Evolutionary conservation across 208 protist species (phyloP), one percentile per base, ranked within the genome.

Genomic region (Leishmania braziliensis): DNA sequence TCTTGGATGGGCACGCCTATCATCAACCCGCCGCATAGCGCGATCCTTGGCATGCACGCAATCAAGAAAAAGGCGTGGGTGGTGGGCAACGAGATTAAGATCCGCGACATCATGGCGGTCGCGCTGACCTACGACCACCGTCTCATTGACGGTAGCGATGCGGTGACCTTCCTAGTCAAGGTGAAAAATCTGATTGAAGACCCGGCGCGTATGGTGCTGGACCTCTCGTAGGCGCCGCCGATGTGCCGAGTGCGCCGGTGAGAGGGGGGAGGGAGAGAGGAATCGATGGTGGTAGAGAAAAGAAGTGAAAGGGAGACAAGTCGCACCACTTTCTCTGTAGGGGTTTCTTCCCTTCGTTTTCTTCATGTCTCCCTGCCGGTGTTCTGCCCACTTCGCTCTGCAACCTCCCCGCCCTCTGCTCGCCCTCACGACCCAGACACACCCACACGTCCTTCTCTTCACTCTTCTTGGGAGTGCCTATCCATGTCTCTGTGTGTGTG

Each of bases 41-140:
- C 99, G 54, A 99, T 99, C 87, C 95, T 99, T 2, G 99, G 99
- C 78, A 99, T 99, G 99, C 98, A 99, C 88, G 98, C 95, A 46
- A 99, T 97, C 78, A 99, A 99, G 89, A 96, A 99, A 69, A 97
- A 99, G 87, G 95, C 98, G 74, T 96, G 98, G 88, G 99, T 98
- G 70, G 94, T 99, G 68, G 91, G 86, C 23, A 90, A 93, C 74
- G 89, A 95, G 54, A 91, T 99, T 56, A 95, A 95, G 58, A 93
- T 99, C 63, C 94, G 98, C 62, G 99, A 99, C 82, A 98, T 99
- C 75, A 99, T 99, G 99, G 99, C 99, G 54, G 89, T 99, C n/a
- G 99, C 99, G 14, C 92, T 99, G 26, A 99, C 99, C 56, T 99
- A 99, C 92, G 99, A 99, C 86, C 99, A 99, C 90, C 98, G 99